Conservation (phyloP, 192 early-diverging fungal genomes). For the Podila minutissima region DNA sequence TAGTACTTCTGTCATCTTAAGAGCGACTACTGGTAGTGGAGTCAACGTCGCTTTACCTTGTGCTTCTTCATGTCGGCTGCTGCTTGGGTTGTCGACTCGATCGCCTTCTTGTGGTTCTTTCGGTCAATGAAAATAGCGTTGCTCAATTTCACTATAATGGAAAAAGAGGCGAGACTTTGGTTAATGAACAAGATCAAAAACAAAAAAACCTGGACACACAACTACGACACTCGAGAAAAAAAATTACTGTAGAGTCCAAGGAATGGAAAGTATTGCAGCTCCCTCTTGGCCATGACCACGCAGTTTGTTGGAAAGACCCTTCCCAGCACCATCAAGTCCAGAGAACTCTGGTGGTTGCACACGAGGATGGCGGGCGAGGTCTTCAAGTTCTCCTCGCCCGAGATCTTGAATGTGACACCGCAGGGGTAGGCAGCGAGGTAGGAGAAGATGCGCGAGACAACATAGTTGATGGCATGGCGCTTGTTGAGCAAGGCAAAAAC, state of each 20-base stretch:
- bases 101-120: constrained; percentile 79
- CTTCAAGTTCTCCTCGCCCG: constrained; percentile 69
- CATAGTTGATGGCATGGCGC: constrained; percentile 68
- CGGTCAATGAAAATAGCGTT: constrained; percentile 91
- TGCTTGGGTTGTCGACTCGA: constrained; percentile 80
- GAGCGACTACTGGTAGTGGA: neutral
- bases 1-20: neutral
- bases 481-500: constrained; percentile 65
- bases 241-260: constrained; percentile 83
- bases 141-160: constrained; percentile 70
- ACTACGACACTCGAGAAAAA: neutral
- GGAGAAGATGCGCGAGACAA: constrained; percentile 66
- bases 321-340: constrained; percentile 79
- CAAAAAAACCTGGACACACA: neutral
- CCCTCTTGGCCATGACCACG: constrained; percentile 77
- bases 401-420: constrained; percentile 69
- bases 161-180: neutral
- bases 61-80: constrained; percentile 78
- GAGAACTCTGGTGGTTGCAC: constrained; percentile 87
- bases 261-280: constrained; percentile 73
- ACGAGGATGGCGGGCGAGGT: constrained; percentile 74
- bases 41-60: constrained; percentile 55
- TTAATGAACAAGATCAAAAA: neutral
- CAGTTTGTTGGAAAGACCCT: constrained; percentile 71
- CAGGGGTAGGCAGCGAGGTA: constrained; percentile 59